Evolutionary conservation across 2,329 filamentous ascomycete genomes (phyloP).

Genomic region (Stagonosporopsis rhizophila): DNA sequence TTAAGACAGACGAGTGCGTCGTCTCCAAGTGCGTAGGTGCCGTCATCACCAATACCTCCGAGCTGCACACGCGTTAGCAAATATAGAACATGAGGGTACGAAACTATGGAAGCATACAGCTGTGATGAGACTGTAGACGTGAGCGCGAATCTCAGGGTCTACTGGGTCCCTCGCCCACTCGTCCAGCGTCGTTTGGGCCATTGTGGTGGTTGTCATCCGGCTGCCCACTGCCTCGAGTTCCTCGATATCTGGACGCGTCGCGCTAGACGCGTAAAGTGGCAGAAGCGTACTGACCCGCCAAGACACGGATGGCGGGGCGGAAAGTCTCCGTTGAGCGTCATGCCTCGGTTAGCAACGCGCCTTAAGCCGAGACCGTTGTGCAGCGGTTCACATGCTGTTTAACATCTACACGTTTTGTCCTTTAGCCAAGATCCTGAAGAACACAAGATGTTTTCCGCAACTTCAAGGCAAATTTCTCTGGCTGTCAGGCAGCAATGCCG

Average conservation of each 20-base stretch:
- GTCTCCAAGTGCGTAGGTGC: slow-evolving; percentile 87
- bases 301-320: slow-evolving; percentile 14
- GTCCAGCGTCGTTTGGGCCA: slow-evolving; percentile 50
- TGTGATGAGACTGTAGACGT: slow-evolving; percentile 91
- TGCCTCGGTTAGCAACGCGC: slow-evolving; percentile 16
- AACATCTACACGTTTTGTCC: not conserved
- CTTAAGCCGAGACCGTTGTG: slow-evolving; percentile 15
- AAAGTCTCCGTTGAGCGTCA: slow-evolving; percentile 14
- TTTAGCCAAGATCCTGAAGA: not conserved
- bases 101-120: slow-evolving; percentile 66
- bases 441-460: slow-evolving; percentile 42
- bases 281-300: slow-evolving; percentile 27
- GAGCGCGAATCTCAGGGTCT: slow-evolving; percentile 89
- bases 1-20: slow-evolving; percentile 90
- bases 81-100: not conserved
- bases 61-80: slow-evolving; percentile 64
- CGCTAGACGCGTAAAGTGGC: slow-evolving; percentile 41
- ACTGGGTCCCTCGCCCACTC: slow-evolving; percentile 62
- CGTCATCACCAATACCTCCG: slow-evolving; percentile 82
- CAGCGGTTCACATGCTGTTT: slow-evolving; percentile 28
- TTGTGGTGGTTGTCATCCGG: slow-evolving; percentile 40
- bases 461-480: slow-evolving; percentile 38
- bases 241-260: slow-evolving; percentile 39
- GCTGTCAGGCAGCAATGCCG: slow-evolving; percentile 47
- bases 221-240: slow-evolving; percentile 13